Evolutionary conservation across 331 rosid genomes (phyloP).

Genomic region (Saraca asoca): DNA sequence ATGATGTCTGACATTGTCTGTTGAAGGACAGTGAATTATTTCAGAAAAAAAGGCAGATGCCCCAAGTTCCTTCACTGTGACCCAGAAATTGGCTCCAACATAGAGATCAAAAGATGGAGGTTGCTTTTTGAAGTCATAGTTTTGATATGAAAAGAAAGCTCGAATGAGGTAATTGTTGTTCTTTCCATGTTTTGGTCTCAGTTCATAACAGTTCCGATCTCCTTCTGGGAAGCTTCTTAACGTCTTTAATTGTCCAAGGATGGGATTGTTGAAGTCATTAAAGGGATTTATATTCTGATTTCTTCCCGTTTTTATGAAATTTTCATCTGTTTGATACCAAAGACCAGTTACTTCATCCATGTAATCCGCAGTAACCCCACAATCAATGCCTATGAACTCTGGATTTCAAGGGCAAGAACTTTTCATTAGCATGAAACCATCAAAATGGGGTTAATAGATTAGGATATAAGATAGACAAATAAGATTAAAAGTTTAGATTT

Average conservation of each 20-base stretch:
- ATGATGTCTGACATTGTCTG: constrained; percentile 16
- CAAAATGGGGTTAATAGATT: too few species aligned
- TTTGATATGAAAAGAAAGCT: background rate
- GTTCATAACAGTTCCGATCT: background rate
- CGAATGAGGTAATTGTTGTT: background rate
- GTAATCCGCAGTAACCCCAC: background rate
- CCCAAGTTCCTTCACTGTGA: fast-evolving
- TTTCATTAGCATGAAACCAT: too few species aligned
- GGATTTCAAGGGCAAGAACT: too few species aligned
- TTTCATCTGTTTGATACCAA: background rate
- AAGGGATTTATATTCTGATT: background rate
- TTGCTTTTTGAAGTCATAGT: background rate
- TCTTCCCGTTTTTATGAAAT: background rate
- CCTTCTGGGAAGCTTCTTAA: constrained; percentile 9
- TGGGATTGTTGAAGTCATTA: background rate
- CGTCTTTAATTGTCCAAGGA: background rate
- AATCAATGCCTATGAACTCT: background rate
- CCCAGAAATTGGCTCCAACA: background rate
- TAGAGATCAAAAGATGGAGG: background rate
- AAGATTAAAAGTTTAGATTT: too few species aligned
- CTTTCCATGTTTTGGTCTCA: background rate
- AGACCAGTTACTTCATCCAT: background rate
- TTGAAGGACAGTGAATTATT: background rate
- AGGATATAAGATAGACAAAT: too few species aligned
- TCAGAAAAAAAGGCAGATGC: background rate